Conservation (phyloP, 2,329 filamentous ascomycete species). For the Ophiostoma sp. region DNA sequence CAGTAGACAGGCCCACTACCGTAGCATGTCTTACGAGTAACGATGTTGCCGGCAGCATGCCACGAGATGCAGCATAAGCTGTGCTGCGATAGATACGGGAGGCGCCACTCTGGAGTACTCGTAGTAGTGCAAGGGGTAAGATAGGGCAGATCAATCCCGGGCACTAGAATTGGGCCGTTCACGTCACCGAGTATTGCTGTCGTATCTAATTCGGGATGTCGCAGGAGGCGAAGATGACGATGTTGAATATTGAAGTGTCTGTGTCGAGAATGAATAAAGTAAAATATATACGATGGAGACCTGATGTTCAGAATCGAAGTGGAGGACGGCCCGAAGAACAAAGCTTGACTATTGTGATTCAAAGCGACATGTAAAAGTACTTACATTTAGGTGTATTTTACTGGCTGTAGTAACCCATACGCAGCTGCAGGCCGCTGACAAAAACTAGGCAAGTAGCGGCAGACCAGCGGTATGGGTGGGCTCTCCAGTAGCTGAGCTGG, state of each 20-base stretch:
- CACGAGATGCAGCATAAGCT: background rate
- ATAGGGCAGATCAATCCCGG: background rate
- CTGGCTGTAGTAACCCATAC: background rate
- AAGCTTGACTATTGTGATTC: background rate
- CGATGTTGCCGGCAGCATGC: too few relatives aligned
- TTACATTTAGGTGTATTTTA: background rate
- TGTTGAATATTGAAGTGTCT: too few relatives aligned
- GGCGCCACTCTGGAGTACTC: background rate
- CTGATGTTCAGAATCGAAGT: background rate
- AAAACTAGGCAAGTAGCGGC: constrained; percentile 12
- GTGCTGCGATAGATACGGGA: background rate
- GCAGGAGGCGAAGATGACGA: background rate
- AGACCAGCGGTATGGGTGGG: constrained; percentile 6
- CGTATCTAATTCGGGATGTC: constrained; percentile 9
- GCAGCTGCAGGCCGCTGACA: background rate
- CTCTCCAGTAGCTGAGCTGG: background rate
- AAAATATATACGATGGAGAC: background rate
- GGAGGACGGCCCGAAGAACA: background rate
- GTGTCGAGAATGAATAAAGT: too few relatives aligned
- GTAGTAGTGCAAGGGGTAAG: background rate
- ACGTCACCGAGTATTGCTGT: background rate
- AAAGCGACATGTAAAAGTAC: background rate
- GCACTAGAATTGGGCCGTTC: background rate
- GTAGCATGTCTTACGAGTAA: background rate
- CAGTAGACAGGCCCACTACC: background rate